Percentiles rank a stretch among this genome's conserved stretches.
Evolutionary conservation across 768 basidiomycete species (phyloP).

Genomic region (Phallus indusiatus): DNA sequence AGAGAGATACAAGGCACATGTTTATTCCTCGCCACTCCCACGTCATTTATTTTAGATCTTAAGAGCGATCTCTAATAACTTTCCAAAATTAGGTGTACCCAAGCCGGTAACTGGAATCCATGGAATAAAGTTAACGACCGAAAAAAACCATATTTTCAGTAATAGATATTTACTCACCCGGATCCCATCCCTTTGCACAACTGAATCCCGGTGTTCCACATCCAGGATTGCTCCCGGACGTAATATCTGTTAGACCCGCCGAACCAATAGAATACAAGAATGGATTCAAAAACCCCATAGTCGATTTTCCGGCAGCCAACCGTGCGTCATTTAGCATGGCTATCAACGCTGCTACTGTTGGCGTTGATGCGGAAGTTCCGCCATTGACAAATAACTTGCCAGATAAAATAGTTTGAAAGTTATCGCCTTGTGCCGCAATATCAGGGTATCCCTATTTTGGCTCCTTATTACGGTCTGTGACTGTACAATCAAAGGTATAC

Average conservation of each 20-base stretch:
- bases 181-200: constrained; percentile 20
- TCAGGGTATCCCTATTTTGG: background rate
- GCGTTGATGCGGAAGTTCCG: constrained; percentile 9
- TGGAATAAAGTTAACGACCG: too few relatives aligned
- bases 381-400: constrained; percentile 4
- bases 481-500: too few relatives aligned
- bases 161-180: constrained; percentile 11
- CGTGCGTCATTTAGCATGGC: constrained; percentile 6
- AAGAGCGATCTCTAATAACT: too few relatives aligned
- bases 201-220: constrained; percentile 21
- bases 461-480: too few relatives aligned
- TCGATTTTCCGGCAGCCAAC: background rate
- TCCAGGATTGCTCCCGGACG: constrained; percentile 16
- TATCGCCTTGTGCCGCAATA: background rate
- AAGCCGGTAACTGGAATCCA: constrained; percentile 22
- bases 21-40: too few relatives aligned
- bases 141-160: background rate
- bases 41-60: too few relatives aligned
- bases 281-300: constrained; percentile 10
- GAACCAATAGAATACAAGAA: constrained; percentile 1
- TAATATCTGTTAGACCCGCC: constrained; percentile 9
- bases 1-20: too few relatives aligned
- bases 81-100: constrained; percentile 19
- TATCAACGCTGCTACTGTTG: constrained; percentile 2
- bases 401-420: background rate